Percentiles rank a stretch among this genome's conserved stretches.
phyloP scores from a whole-genome alignment of 768 basidiomycete genomes.

The Lentinus brumalis region DNA sequence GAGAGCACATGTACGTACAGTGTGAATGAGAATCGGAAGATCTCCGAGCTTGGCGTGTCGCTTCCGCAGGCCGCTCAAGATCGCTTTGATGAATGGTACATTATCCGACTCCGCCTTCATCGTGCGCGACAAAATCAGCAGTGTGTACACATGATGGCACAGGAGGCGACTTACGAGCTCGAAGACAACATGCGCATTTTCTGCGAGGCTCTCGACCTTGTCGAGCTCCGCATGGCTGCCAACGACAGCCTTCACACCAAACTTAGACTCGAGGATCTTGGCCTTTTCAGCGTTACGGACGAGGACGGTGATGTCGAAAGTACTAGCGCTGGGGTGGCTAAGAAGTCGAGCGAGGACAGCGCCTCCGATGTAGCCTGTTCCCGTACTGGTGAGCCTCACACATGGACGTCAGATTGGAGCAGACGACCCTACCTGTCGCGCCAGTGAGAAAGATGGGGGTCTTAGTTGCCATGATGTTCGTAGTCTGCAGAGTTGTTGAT shows the following conservation, averaged over 20 bases:
- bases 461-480: constrained; percentile 15
- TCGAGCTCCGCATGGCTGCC: constrained; percentile 35
- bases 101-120: constrained; percentile 51
- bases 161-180: constrained; percentile 13
- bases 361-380: constrained; percentile 57
- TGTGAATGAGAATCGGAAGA: constrained; percentile 58
- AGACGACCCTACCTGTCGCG: constrained; percentile 39
- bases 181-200: constrained; percentile 43
- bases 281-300: constrained; percentile 46
- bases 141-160: background rate
- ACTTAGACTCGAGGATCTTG: constrained; percentile 23
- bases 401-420: background rate
- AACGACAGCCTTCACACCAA: constrained; percentile 24
- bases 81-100: constrained; percentile 43
- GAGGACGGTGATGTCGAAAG: constrained; percentile 48
- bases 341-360: constrained; percentile 52
- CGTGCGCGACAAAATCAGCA: background rate
- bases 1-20: constrained; percentile 41
- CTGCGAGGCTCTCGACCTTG: constrained; percentile 42
- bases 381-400: background rate
- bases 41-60: constrained; percentile 43
- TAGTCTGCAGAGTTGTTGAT: no score
- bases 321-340: constrained; percentile 42
- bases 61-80: constrained; percentile 55
- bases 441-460: constrained; percentile 47